phyloP scores from a whole-genome alignment of 768 basidiomycete species.

The Roridomyces roridus region DNA sequence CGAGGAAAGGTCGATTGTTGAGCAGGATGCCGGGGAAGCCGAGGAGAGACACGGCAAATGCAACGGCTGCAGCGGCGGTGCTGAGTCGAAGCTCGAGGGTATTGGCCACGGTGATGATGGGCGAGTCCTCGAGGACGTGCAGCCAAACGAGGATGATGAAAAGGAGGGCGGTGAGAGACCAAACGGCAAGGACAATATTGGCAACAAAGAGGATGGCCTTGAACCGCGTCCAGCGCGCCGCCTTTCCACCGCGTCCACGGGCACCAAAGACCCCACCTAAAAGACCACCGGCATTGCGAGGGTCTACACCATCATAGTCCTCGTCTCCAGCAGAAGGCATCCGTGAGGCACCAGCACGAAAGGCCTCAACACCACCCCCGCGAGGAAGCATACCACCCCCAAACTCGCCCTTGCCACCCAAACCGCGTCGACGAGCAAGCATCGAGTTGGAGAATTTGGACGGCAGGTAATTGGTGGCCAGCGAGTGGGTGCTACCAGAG shows the following conservation, averaged over 20 bases:
- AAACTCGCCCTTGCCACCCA: background rate
- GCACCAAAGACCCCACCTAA: background rate
- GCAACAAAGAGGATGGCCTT: conserved; percentile 21
- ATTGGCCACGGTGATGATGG: conserved; percentile 38
- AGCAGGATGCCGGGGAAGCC: conserved; percentile 34
- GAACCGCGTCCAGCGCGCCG: conserved; percentile 22
- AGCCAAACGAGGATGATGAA: conserved; percentile 19
- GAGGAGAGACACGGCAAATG: conserved; percentile 32
- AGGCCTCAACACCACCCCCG: conserved; percentile 68
- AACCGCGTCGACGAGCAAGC: conserved; percentile 34
- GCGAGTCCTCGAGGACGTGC: conserved; percentile 10
- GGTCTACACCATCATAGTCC: conserved; percentile 47
- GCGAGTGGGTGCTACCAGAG: conserved; percentile 33
- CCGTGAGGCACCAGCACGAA: conserved; percentile 45
- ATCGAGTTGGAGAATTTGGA: conserved; percentile 58
- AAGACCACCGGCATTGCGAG: background rate
- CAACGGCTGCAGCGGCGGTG: conserved; percentile 39
- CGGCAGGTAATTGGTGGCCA: conserved; percentile 65
- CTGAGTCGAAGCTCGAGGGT: conserved; percentile 41
- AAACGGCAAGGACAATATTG: conserved; percentile 12
- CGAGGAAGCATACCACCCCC: conserved; percentile 29
- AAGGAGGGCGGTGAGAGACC: conserved; percentile 19
- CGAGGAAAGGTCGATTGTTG: conserved; percentile 61
- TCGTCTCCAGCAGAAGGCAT: conserved; percentile 51
- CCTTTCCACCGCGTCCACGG: background rate